These are phyloP conservation scores for Diutina scorzettiae DNA, from an alignment of 1,139 yeast species.

Conservation along the genomic window DNA sequence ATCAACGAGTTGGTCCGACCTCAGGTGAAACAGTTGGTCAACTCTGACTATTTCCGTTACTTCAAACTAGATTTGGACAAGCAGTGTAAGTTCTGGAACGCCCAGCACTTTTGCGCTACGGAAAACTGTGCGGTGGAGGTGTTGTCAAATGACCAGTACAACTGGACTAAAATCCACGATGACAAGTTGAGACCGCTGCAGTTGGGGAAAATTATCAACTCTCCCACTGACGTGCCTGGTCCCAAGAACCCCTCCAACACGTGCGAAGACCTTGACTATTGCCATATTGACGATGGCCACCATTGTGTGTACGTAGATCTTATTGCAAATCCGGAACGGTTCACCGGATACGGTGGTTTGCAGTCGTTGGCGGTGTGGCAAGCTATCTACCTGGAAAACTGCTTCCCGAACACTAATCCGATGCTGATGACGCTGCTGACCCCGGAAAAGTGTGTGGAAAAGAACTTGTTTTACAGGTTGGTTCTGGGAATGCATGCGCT, in stretches of 20 bases:
- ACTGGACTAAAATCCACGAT: constrained; percentile 44
- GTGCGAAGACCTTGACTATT: constrained; percentile 36
- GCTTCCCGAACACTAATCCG: constrained; percentile 50
- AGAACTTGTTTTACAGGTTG: constrained; percentile 75
- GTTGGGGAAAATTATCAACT: constrained; percentile 40
- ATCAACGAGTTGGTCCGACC: constrained; percentile 32
- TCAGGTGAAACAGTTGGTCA: constrained; percentile 42
- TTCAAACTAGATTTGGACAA: constrained; percentile 80
- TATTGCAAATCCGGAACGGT: constrained; percentile 85
- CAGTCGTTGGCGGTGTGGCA: constrained; percentile 91
- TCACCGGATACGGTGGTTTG: constrained; percentile 90
- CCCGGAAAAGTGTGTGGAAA: constrained; percentile 61
- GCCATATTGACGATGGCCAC: constrained; percentile 47
- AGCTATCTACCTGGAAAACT: constrained; percentile 84
- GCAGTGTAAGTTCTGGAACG: constrained; percentile 82
- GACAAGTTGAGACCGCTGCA: constrained; percentile 70
- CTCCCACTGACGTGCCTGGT: constrained; percentile 9
- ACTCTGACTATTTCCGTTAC: constrained; percentile 68
- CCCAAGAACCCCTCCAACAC: constrained; percentile 15
- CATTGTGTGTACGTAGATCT: constrained; percentile 71
- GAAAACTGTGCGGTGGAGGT: constrained; percentile 91
- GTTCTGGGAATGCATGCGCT: constrained; percentile 94
- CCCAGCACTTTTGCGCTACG: constrained; percentile 80
- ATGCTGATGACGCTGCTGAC: constrained; percentile 24
- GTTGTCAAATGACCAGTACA: constrained; percentile 28